These are phyloP conservation scores for Scedosporium dehoogii DNA, from an alignment of 2,329 filamentous ascomycete genomes.

Conservation along the genomic window DNA sequence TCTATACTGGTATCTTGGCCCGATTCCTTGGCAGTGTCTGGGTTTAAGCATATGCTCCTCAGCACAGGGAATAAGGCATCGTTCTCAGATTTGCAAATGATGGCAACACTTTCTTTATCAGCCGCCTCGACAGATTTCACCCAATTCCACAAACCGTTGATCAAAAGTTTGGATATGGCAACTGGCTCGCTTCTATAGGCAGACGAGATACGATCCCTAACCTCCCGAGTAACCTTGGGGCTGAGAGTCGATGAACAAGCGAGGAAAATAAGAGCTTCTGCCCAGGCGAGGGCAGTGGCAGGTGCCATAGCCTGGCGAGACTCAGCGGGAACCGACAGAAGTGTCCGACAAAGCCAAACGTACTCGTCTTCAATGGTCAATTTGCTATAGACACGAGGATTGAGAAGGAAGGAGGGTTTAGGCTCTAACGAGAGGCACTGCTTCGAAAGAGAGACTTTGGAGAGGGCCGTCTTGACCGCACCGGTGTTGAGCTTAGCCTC, in stretches of 20 bases:
- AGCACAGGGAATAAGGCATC: conserved; percentile 52
- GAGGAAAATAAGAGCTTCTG: conserved; percentile 73
- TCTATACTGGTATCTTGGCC: conserved; percentile 33
- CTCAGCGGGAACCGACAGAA: conserved; percentile 50
- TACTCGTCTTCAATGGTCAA: conserved; percentile 65
- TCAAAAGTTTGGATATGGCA: conserved; percentile 51
- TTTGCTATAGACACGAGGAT: conserved; percentile 76
- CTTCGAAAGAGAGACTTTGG: conserved; percentile 51
- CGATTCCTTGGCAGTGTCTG: conserved; percentile 33
- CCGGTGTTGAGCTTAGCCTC: conserved; percentile 45
- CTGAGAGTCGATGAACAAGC: conserved; percentile 55
- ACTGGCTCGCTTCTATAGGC: conserved; percentile 53
- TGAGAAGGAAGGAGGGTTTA: conserved; percentile 82
- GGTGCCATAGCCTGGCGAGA: conserved; percentile 38
- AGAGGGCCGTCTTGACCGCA: conserved; percentile 29
- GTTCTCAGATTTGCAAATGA: conserved; percentile 53
- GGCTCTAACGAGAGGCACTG: conserved; percentile 61
- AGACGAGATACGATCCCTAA: conserved; percentile 48
- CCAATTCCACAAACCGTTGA: conserved; percentile 73
- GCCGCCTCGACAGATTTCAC: conserved; percentile 53
- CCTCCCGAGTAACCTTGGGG: conserved; percentile 53
- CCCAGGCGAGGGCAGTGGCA: conserved; percentile 61
- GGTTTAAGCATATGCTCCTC: conserved; percentile 52
- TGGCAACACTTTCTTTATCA: conserved; percentile 70
- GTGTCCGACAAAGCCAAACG: conserved; percentile 62